Conservation (phyloP, 73 alveolate genomes). For the Tetrahymena malaccensis region DNA sequence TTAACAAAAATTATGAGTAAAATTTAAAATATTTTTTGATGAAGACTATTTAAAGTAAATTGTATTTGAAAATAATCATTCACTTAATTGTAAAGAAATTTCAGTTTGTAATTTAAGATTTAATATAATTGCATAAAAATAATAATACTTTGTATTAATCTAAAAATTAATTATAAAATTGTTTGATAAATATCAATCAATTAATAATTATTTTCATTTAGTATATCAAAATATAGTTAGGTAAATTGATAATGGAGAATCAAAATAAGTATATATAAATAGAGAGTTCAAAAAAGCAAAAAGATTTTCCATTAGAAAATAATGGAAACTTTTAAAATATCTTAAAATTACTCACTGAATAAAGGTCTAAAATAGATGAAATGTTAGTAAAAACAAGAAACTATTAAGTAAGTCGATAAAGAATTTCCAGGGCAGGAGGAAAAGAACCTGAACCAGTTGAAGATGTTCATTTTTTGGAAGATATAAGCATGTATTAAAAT, state of each 20-base stretch:
- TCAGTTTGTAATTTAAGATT: not conserved
- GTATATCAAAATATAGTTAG: not conserved
- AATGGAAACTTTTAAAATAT: not conserved
- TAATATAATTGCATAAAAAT: not conserved
- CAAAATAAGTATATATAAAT: not conserved
- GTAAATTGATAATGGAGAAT: not conserved
- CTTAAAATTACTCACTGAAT: not conserved
- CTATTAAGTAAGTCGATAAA: not conserved
- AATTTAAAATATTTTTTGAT: too few relatives aligned
- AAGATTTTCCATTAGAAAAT: not conserved
- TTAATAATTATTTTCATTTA: not conserved
- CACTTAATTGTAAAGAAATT: too few relatives aligned
- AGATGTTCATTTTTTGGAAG: not conserved
- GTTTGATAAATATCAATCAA: not conserved
- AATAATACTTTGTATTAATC: not conserved
- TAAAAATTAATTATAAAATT: too few relatives aligned
- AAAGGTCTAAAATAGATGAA: not conserved
- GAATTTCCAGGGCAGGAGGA: not conserved
- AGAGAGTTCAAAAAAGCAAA: not conserved
- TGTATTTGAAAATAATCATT: too few relatives aligned
- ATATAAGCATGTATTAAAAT: not conserved
- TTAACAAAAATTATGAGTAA: too few relatives aligned
- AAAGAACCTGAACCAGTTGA: not conserved
- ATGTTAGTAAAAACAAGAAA: not conserved
- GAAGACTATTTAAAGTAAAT: too few relatives aligned